phyloP scores from a whole-genome alignment of 208 protist genomes.

The Balamuthia mandrillaris region DNA sequence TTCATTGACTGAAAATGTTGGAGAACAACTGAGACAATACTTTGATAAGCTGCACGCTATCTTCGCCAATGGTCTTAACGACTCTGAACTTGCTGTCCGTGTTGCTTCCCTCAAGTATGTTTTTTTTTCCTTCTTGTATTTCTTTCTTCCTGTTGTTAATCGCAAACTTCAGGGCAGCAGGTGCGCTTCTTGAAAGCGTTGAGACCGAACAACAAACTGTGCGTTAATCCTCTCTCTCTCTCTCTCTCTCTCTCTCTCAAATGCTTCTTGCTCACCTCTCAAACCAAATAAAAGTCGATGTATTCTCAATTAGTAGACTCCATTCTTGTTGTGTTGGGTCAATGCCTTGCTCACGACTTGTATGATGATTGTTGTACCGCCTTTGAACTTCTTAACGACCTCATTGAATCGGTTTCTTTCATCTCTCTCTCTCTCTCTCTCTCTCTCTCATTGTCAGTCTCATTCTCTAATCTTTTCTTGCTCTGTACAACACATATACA shows the following conservation, averaged over 20 bases:
- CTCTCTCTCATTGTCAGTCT: neutral
- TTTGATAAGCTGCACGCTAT: conserved; percentile 8
- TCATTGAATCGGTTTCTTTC: conserved; percentile 24
- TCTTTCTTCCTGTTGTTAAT: neutral
- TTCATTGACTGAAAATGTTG: conserved; percentile 20
- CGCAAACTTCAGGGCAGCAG: neutral
- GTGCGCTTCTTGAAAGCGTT: conserved; percentile 11
- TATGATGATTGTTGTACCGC: neutral
- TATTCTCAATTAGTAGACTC: no score
- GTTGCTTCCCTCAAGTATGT: conserved; percentile 31
- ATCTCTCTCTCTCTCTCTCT: neutral
- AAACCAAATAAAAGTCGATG: no score
- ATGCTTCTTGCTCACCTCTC: no score
- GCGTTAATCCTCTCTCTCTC: neutral
- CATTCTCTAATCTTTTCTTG: neutral
- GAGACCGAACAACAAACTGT: conserved; percentile 15
- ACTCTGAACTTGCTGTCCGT: neutral
- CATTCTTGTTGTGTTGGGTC: neutral
- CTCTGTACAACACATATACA: neutral
- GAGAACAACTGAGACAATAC: conserved; percentile 13
- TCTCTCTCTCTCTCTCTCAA: neutral
- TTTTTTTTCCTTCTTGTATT: neutral
- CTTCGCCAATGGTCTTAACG: conserved; percentile 20
- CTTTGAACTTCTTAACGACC: conserved; percentile 14
- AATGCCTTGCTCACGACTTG: neutral